Conservation (phyloP, 1,284 basidiomycete species). For the Blastosporella zonata region DNA sequence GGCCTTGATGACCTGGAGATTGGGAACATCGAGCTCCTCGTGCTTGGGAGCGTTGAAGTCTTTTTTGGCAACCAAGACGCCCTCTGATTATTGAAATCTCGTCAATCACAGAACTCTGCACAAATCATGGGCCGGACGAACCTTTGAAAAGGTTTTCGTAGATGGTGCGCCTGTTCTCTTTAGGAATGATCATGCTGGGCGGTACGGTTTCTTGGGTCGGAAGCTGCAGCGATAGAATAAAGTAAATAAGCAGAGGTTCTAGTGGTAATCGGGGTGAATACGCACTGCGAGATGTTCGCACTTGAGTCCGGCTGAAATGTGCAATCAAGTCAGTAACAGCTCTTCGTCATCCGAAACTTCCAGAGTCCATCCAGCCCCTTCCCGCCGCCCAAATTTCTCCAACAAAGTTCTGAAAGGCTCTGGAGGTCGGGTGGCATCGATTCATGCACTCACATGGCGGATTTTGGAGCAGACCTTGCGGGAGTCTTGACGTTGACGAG, state of each 20-base stretch:
- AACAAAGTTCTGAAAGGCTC: constrained; percentile 23
- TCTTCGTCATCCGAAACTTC: constrained; percentile 34
- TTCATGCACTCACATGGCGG: constrained; percentile 35
- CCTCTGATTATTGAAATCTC: constrained; percentile 56
- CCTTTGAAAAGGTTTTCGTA: constrained; percentile 99
- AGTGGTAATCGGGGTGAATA: constrained; percentile 11
- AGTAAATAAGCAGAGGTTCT: not conserved
- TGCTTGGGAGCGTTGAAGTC: constrained; percentile 98
- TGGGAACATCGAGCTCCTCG: constrained; percentile 95
- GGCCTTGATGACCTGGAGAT: constrained; percentile 99
- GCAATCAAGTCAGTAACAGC: constrained; percentile 21
- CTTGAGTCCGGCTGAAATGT: constrained; percentile 33
- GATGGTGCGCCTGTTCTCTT: constrained; percentile 81
- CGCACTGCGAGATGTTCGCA: constrained; percentile 41
- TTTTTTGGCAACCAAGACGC: constrained; percentile 98
- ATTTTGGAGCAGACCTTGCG: constrained; percentile 34
- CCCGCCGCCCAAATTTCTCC: constrained; percentile 24
- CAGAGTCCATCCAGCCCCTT: constrained; percentile 35
- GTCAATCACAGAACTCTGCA: not conserved
- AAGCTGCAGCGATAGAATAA: constrained; percentile 30
- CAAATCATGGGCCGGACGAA: constrained; percentile 35
- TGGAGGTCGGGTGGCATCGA: constrained; percentile 17
- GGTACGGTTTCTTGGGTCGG: constrained; percentile 36
- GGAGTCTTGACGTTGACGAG: constrained; percentile 38
- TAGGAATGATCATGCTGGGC: constrained; percentile 85